phyloP scores from a whole-genome alignment of 306 rosid species.

The Dicorynia guianensis region DNA sequence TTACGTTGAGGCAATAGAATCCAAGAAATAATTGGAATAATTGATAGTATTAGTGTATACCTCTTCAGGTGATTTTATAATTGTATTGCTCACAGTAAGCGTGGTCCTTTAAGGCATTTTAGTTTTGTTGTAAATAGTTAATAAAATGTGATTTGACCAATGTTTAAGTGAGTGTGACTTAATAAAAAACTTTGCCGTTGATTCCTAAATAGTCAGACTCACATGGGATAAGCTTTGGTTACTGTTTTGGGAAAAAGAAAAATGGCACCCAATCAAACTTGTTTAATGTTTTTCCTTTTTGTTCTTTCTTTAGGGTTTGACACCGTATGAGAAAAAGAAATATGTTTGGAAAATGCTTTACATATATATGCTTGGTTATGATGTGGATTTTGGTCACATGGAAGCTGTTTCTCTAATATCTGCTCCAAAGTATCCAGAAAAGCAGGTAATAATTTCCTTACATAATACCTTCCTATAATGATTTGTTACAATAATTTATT shows the following conservation, averaged over 20 bases:
- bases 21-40: conserved; percentile 10
- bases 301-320: conserved; percentile 72
- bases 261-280: neutral
- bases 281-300: conserved; percentile 35
- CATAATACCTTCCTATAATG: conserved; percentile 7
- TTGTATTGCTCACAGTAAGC: conserved; percentile 7
- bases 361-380: conserved; percentile 96
- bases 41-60: neutral
- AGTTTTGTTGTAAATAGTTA: conserved; percentile 1
- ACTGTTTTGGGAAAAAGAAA: neutral
- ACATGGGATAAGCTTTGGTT: conserved; percentile 6
- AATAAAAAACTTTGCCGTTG: neutral
- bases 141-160: neutral
- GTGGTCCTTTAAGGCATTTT: neutral
- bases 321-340: conserved; percentile 96
- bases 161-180: conserved; percentile 26
- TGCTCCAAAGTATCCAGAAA: conserved; percentile 99
- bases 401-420: conserved; percentile 99
- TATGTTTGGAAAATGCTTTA: conserved; percentile 99
- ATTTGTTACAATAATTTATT: neutral
- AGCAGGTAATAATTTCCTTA: conserved; percentile 66
- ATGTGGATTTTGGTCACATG: conserved; percentile 99
- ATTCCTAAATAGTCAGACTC: neutral
- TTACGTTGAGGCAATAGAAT: conserved; percentile 5
- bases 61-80: conserved; percentile 4